Percentiles rank a stretch among this genome's conserved stretches.
Conservation (phyloP, 202 grass and related monocot species). For the Musa balbisiana region DNA sequence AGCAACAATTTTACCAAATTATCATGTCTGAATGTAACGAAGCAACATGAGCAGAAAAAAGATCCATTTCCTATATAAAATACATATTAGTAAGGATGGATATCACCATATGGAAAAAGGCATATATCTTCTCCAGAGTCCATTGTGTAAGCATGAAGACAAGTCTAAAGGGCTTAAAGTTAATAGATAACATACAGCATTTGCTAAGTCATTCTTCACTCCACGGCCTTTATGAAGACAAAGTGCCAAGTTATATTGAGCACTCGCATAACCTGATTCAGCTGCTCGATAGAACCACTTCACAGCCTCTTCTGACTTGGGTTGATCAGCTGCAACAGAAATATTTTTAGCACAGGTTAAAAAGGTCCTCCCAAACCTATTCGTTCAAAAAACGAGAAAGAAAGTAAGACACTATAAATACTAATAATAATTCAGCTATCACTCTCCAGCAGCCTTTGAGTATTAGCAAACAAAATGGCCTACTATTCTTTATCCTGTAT, state of each 20-base stretch:
- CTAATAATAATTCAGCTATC: no score
- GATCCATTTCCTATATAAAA: neutral
- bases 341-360: neutral
- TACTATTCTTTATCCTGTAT: no score
- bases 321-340: slow-evolving; percentile 43
- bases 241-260: slow-evolving; percentile 60
- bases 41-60: no score
- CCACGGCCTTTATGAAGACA: slow-evolving; percentile 60
- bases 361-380: neutral
- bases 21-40: no score
- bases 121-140: neutral
- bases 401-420: neutral
- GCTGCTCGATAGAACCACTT: slow-evolving; percentile 62
- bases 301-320: slow-evolving; percentile 42
- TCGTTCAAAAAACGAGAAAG: neutral
- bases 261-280: slow-evolving; percentile 39
- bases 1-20: no score
- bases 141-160: neutral
- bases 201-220: slow-evolving; percentile 36
- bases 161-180: neutral
- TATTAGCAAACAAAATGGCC: no score
- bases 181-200: slow-evolving; percentile 49
- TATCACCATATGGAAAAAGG: neutral
- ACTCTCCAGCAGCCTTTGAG: no score
- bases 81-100: neutral